Evolutionary conservation across 2,329 filamentous ascomycete species (phyloP), one percentile per base, ranked within the genome.

Genomic region (Lasiodiplodia hormozganensis): DNA sequence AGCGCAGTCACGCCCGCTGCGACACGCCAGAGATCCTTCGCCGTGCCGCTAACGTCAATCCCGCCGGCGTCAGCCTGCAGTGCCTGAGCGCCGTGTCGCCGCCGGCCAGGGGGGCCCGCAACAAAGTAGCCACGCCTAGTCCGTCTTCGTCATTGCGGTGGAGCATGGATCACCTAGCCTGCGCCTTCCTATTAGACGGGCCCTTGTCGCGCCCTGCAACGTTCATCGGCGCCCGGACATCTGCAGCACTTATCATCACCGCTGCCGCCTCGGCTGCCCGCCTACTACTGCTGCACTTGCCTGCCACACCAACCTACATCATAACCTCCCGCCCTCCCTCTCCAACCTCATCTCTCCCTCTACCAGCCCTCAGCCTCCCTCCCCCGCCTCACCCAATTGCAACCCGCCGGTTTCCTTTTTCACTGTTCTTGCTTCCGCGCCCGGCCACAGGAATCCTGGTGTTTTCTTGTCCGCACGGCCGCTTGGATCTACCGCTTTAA

Each of bases 161-260:
- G 34, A 64, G 60, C 60, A 64, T 64, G 47, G 60, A 64, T 68
- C 66, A 56, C 62, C 60, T 69, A 69, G 67, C 67, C 67, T 69
- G 67, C 36, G 65, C 67, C 67, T 69, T 69, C 67, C 67, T 65
- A 65, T 69, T 65, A 64, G 60, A 64, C 60, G 28, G 43, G 60
- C 60, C 60, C 60, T 64, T 69, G 64, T 69, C 65, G 60, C 64
- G 65, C 64, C 64, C 58, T 69, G 64, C 62, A 67, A 65, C 62
- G 53, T 56, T 23, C 68, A 51, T 66, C 68, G 60, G 49, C 56
- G 38, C 56, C 38, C 54, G 57, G 57, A 62, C 57, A 62, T 62
- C 57, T 62, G 57, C 57, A 43, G 36, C 64, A 69, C 68, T 69
- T 68, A 67, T 69, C 64, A 62, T 58, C 38, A 65, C 58, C 67